Base-by-base conservation (phyloP, 177 flowering plant genomes). In the Vitis hybrid region DNA sequence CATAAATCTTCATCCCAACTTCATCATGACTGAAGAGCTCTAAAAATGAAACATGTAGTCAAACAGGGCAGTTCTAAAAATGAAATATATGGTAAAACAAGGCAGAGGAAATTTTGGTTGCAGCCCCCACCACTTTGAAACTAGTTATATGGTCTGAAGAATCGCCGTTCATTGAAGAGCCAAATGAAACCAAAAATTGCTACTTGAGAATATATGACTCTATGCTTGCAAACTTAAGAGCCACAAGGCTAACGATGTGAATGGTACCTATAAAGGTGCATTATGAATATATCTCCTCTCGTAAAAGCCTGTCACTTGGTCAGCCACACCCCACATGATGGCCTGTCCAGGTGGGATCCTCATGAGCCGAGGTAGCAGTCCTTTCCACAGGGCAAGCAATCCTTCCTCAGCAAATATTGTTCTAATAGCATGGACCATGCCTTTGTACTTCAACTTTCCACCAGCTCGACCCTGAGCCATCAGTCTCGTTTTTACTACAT, bases 301-400 rank as follows among this genome's bases (percentile, higher is more conserved):
- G 67, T 90, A 95, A 3, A 92, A 79, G 18, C 96, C 99, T 9
- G 72, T 90, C 9, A 95, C 75, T 75, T 95, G 99, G 80, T 95
- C 98, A 71, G 99, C 95, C 57, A 95, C 98, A 59, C 85, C 87
- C 99, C 99, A 95, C 98, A 95, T 89, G 59, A 95, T 95, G 65
- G 99, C 99, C 79, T 95, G 99, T 31, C 99, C 99, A 5, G 99
- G 99, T 9, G 97, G 98, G 56, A 95, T 95, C 83, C 98, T 85
- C 99, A 95, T 94, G 47, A 95, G 92, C 77, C 99, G 81, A 3
- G 99, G 99, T 68, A 96, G 73, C 65, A 96, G 76, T 62, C 99
- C 99, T 72, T 87, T 96, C 99, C 99, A 94, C 77, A 95, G 75
- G 9, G 98, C 97, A 56, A 53, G 78, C 63, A 94, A 68, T 13